Percentiles rank a stretch among this genome's conserved stretches.
Evolutionary conservation across 2,329 filamentous ascomycete genomes (phyloP).

Genomic region (Didymella glomerata): DNA sequence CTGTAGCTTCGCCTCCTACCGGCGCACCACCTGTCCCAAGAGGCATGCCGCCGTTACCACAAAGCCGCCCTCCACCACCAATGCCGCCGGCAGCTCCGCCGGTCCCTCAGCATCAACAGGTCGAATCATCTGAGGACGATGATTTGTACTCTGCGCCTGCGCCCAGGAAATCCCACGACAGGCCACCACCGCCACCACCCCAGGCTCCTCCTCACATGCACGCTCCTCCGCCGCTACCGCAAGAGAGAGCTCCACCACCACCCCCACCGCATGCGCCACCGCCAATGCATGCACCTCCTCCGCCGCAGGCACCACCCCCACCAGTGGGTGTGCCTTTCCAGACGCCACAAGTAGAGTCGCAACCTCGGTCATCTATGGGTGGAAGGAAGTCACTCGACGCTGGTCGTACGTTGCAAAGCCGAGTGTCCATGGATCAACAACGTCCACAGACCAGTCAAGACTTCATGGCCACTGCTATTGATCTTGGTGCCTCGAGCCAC

Average conservation of each 20-base stretch:
- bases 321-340: slow-evolving; percentile 35
- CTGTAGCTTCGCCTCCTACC: slow-evolving; percentile 24
- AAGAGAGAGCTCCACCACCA: slow-evolving; percentile 47
- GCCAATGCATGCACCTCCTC: slow-evolving; percentile 53
- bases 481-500: slow-evolving; percentile 74
- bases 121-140: slow-evolving; percentile 46
- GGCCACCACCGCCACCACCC: slow-evolving; percentile 48
- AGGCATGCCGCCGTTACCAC: slow-evolving; percentile 45
- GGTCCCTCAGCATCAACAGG: slow-evolving; percentile 37
- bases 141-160: slow-evolving; percentile 50
- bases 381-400: slow-evolving; percentile 71
- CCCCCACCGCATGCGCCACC: slow-evolving; percentile 43
- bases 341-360: slow-evolving; percentile 55
- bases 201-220: slow-evolving; percentile 47
- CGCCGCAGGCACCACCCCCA: slow-evolving; percentile 47
- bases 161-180: slow-evolving; percentile 48
- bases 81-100: slow-evolving; percentile 49
- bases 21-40: slow-evolving; percentile 43
- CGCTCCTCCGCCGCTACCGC: slow-evolving; percentile 50
- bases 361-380: slow-evolving; percentile 53
- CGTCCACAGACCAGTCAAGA: slow-evolving; percentile 75
- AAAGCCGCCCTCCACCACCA: slow-evolving; percentile 42
- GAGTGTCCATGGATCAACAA: slow-evolving; percentile 76
- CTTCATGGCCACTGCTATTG: slow-evolving; percentile 87
- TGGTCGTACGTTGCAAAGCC: slow-evolving; percentile 60